Evolutionary conservation across 2,329 filamentous ascomycete genomes (phyloP), one percentile per base, ranked within the genome.

Genomic region (Arthrobotrys megalospora): DNA sequence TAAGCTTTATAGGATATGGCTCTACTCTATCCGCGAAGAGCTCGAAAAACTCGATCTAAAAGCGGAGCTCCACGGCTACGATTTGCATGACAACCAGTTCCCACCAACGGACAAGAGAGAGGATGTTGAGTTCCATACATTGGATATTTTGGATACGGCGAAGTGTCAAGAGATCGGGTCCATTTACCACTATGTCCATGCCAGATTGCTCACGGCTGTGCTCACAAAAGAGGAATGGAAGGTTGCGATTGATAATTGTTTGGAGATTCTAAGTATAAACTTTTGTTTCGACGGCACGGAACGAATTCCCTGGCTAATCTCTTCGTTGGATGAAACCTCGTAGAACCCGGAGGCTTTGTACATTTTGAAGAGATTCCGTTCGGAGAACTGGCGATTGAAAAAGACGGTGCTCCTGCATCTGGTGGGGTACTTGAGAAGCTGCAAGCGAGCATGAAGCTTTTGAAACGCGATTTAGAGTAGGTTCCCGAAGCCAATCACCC

Each of bases 351-450:
- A 21, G 75, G 75, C 6, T 67, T 53, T 21, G n/a, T 78, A 12
- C 75, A 78, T 55, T 72, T 72, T 36, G 75, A 67, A 16, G 75
- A 72, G 28, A 67, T 72, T 14, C 66, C 73, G 16, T 66, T 78
- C 28, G 60, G 62, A 38, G 73, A 78, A 50, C 24, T 67, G 11
- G 50, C 66, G 16, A 71, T 78, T 1, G 73, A 71, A 34, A 66
- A 55, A 53, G 52, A 65, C 47, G 66, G 73, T 21, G 28, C 6
- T 32, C 66, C 67, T 24, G 60, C 52, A 14, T 53, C 66, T 4
- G 73, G 50, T 38, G 73, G 73, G 21, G 16, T 78, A 6, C n/a
- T 78, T 16, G 50, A 78, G 62, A 78, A 78, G 50, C 28, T 78
- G 8, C 60, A 67, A 41, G 52, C 50, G 73, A 78, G 66, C 24